Percentiles rank a stretch among this genome's conserved stretches.
Evolutionary conservation across 768 basidiomycete species (phyloP).

Genomic region (Fomitopsis serialis): DNA sequence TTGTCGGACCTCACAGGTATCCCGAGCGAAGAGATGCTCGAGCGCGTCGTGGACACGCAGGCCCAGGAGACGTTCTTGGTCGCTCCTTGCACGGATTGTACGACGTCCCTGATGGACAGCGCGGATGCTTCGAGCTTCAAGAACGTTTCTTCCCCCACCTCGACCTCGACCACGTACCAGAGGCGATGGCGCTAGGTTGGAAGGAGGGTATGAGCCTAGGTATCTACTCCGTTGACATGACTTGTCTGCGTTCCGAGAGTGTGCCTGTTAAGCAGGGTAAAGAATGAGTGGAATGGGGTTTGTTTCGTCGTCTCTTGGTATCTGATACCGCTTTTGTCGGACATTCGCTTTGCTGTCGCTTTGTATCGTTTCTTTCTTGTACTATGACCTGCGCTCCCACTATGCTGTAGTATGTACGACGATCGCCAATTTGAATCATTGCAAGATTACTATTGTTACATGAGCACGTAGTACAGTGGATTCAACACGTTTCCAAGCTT

Average conservation of each 20-base stretch:
- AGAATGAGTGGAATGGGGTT: background rate
- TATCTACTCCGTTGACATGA: conserved; percentile 21
- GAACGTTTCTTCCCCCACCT: conserved; percentile 31
- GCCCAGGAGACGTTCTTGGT: conserved; percentile 19
- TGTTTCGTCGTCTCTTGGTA: no score
- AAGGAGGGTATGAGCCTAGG: conserved; percentile 28
- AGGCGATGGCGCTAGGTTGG: conserved; percentile 24
- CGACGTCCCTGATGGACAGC: conserved; percentile 12
- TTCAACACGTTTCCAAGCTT: no score
- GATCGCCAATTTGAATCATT: no score
- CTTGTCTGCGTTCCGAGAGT: conserved; percentile 3
- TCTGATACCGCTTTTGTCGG: no score
- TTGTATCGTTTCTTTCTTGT: no score
- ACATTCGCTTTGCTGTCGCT: no score
- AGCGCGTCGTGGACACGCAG: conserved; percentile 11
- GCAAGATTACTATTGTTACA: no score
- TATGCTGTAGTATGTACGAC: no score
- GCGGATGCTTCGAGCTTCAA: conserved; percentile 21
- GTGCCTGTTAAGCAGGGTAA: background rate
- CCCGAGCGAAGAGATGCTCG: conserved; percentile 11
- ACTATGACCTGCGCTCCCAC: no score
- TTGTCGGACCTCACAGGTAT: conserved; percentile 28
- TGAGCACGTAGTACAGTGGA: no score
- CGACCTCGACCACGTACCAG: conserved; percentile 31
- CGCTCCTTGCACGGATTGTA: conserved; percentile 25